Evolutionary conservation across 768 basidiomycete species (phyloP).

Genomic region (Agaricus sinodeliciosus): DNA sequence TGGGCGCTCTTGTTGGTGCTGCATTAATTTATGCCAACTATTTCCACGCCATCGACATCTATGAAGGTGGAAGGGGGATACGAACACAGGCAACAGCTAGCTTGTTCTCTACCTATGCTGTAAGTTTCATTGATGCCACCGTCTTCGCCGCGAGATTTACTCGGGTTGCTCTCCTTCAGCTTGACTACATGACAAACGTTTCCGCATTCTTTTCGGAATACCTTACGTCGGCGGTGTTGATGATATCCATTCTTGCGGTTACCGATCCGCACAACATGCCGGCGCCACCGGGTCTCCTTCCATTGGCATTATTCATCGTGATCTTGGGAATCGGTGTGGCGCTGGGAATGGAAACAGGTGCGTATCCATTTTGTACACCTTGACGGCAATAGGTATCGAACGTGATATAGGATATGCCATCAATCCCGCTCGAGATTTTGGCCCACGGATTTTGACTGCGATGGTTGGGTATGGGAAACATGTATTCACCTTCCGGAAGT

Average conservation of each 20-base stretch:
- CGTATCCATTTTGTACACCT: constrained; percentile 7
- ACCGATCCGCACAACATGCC: constrained; percentile 48
- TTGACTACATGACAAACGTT: constrained; percentile 32
- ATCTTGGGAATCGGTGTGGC: constrained; percentile 52
- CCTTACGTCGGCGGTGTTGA: constrained; percentile 45
- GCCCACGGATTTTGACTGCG: constrained; percentile 60
- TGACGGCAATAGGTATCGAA: not conserved
- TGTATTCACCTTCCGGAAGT: constrained; percentile 41
- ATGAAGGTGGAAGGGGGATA: constrained; percentile 47
- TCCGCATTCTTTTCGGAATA: constrained; percentile 45
- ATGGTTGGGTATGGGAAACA: constrained; percentile 68
- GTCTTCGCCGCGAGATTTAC: not conserved
- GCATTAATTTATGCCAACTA: constrained; percentile 58
- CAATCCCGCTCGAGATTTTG: constrained; percentile 70
- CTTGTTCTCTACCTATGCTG: constrained; percentile 58
- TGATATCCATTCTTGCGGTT: constrained; percentile 46
- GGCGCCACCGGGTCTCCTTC: constrained; percentile 43
- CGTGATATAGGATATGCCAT: constrained; percentile 42
- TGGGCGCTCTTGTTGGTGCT: constrained; percentile 55
- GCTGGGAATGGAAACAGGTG: constrained; percentile 57
- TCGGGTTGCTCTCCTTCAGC: constrained; percentile 14
- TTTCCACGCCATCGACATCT: constrained; percentile 57
- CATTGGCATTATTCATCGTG: constrained; percentile 47
- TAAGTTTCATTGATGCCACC: constrained; percentile 22
- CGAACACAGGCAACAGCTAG: constrained; percentile 54